Evolutionary conservation across 2,329 filamentous ascomycete genomes (phyloP), one percentile per base, ranked within the genome.

Genomic region (Diplodia corticola): DNA sequence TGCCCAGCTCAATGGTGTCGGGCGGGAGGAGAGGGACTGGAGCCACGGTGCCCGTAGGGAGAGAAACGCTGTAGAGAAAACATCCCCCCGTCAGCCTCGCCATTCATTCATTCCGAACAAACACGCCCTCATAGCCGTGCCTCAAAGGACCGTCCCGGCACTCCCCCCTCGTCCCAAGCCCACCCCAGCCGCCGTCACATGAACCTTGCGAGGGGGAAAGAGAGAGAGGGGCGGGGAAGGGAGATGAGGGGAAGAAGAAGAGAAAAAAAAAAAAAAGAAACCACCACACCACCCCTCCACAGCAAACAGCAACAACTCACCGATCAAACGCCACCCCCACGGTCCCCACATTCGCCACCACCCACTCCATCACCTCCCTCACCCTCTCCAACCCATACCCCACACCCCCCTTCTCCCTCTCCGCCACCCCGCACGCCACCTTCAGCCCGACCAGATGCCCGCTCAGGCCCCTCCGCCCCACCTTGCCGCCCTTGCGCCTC

Each of bases 401-500:
- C 60, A 75, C 73, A 48, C 77, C 61, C 15, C 65, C 40, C 17
- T 12, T 20, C 17, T 60, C 55, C 24, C 12, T 5, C 40, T 60
- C 71, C 30, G 44, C 85, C 81, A 69, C 85, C 83, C 70, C 86
- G 85, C 69, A 86, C 82, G 69, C 86, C 82, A 86, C 77, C 75
- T 89, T 89, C 60, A 88, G 76, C 9, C 87, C 85, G 20, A 83
- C 80, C 35, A 89, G 78, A 74, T 89, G 86, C 1, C 86, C 87
- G 2, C 87, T 86, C 26, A 89, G 78, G 0, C 88, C 87, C 70
- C 88, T 80, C 5, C 87, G 80, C 0, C 87, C 87, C 4, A 89
- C 87, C 37, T 87, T 81, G 35, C 82, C 82, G 22, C 83, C 83
- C 65, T 78, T 77, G 72, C 81, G 83, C 71, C 81, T 82, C 10